Percentiles rank a stretch among this genome's conserved stretches.
Conservation (phyloP, 2,329 filamentous ascomycete species). For the Dothiorella sarmentorum region DNA sequence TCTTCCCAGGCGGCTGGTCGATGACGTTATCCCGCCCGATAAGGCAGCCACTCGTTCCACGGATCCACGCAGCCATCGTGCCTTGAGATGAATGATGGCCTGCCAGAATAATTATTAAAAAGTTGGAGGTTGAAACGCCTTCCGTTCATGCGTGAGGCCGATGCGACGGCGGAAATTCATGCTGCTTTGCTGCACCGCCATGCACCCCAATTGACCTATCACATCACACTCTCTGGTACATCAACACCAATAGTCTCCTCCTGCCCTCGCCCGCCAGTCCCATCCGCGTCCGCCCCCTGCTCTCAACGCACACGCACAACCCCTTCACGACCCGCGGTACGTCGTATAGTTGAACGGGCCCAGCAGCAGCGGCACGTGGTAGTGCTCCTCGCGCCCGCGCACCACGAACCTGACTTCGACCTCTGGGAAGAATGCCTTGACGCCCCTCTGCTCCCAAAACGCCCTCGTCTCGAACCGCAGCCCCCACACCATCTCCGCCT, state of each 20-base stretch:
- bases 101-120: too few relatives aligned
- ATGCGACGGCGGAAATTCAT: background rate
- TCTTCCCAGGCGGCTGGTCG: conserved; percentile 2
- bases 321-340: conserved; percentile 67
- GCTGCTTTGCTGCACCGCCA: background rate
- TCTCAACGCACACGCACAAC: background rate
- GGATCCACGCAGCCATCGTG: background rate
- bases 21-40: conserved; percentile 10
- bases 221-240: too few relatives aligned
- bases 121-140: background rate
- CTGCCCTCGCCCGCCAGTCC: background rate
- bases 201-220: background rate
- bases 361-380: conserved; percentile 75
- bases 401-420: conserved; percentile 55
- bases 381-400: conserved; percentile 57
- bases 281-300: background rate
- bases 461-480: conserved; percentile 68
- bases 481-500: conserved; percentile 58
- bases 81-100: too few relatives aligned
- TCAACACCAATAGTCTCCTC: background rate
- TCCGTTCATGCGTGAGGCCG: background rate
- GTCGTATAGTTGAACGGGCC: conserved; percentile 79
- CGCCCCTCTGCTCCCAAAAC: conserved; percentile 62
- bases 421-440: conserved; percentile 56
- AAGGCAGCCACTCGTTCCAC: conserved; percentile 8